These are phyloP conservation scores for Maudiozyma saulgeensis DNA, from an alignment of 805 yeast genomes.

Conservation along the genomic window DNA sequence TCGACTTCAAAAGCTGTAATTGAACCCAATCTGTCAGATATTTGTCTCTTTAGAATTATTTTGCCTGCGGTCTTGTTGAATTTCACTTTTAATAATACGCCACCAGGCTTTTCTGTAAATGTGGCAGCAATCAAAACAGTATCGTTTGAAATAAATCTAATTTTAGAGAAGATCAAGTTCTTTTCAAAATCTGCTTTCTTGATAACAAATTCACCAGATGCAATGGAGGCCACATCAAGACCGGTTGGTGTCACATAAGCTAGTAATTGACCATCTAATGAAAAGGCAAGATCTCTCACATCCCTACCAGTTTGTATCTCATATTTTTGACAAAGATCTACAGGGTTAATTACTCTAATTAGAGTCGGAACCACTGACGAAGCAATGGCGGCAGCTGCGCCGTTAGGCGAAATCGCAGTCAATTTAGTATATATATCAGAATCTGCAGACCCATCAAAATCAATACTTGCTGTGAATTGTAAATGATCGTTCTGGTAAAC, in stretches of 20 bases:
- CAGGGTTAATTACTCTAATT: constrained; percentile 51
- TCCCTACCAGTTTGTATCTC: constrained; percentile 47
- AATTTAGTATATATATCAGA: constrained; percentile 50
- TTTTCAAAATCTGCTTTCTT: constrained; percentile 30
- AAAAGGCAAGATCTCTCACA: constrained; percentile 56
- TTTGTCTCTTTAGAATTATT: constrained; percentile 17
- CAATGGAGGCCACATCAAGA: constrained; percentile 37
- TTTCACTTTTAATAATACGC: constrained; percentile 23
- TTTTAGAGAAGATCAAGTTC: constrained; percentile 26
- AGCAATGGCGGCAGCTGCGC: constrained; percentile 56
- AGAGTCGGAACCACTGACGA: constrained; percentile 58
- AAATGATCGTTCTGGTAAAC: constrained; percentile 51
- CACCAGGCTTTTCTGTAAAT: constrained; percentile 33
- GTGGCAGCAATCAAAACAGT: constrained; percentile 37
- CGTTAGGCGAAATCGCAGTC: constrained; percentile 48
- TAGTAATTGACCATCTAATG: constrained; percentile 56
- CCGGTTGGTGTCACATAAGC: constrained; percentile 50
- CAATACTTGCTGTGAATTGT: constrained; percentile 50
- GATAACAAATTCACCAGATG: constrained; percentile 32
- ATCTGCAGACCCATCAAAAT: constrained; percentile 39
- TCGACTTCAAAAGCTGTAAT: constrained; percentile 44
- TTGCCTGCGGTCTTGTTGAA: constrained; percentile 19
- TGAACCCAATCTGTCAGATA: constrained; percentile 31
- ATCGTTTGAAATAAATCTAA: constrained; percentile 29
- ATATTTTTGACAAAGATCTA: constrained; percentile 42